Evolutionary conservation across 202 grass and related monocot species (phyloP), one percentile per base, ranked within the genome.

Genomic region (Carex sylvatica): DNA sequence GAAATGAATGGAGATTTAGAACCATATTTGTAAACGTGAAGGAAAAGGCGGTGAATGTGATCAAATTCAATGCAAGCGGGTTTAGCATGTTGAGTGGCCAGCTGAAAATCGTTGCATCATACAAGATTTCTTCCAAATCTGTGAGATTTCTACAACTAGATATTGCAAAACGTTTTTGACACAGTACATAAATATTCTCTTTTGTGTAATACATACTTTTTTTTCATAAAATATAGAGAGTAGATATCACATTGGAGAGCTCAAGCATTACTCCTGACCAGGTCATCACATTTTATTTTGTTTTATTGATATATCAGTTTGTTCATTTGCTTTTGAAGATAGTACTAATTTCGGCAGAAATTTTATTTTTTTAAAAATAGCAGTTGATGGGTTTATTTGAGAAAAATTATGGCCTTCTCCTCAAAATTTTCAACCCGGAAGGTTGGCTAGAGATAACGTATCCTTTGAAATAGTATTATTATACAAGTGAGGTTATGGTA

Each of bases 381-480:
- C 74, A 98, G 95, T 83, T 94, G 84, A 94, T 94, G 92, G 89
- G 89, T 80, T 78, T 98, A 62, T 98, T 94, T 49, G 82, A 98
- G 80, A 93, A 93, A 85, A 98, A 98, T 80, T 90, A 94, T 15
- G 90, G 90, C 54, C 78, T 94, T 70, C 95, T 98, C 69, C 88
- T 98, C 62, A 86, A 77, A 49, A 93, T 91, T 87, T 98, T 98
- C 85, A 94, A 98, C 24, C 95, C 95, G 1, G 92, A 98, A 79
- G 95, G 95, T 9, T 98, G 92, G 92, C 88, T 98, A 4, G 95
- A 98, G 85, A 98, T 98, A 91, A 98, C 88, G 92, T 98, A 98
- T 97, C 90, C 94, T 94, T 44, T 59, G 4, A 44, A 75, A 58
- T 5, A 62, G 24, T 19, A 56, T 9, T 77, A 71, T 16, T 18